phyloP scores from a whole-genome alignment of 129 eudicot species.

The Oenanthe sinensis region DNA sequence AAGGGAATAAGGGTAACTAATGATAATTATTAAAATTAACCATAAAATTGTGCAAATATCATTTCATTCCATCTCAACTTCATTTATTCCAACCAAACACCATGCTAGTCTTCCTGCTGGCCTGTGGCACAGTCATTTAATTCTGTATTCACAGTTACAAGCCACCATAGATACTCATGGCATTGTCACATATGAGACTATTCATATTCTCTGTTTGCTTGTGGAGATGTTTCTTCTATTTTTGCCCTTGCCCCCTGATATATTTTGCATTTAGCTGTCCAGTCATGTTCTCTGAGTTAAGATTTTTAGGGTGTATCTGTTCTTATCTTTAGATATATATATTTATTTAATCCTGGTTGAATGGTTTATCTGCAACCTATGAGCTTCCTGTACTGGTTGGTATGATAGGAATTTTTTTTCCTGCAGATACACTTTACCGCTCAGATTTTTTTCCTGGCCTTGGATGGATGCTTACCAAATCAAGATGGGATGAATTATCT shows the following conservation, averaged over 20 bases:
- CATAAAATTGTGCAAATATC: background rate
- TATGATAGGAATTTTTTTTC: background rate
- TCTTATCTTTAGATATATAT: background rate
- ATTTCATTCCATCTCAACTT: too few species aligned
- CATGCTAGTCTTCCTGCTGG: background rate
- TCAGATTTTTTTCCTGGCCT: slow-evolving; percentile 98
- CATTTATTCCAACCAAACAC: background rate
- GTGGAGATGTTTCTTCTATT: background rate
- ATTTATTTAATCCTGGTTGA: background rate
- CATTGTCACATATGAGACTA: background rate
- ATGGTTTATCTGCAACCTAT: background rate
- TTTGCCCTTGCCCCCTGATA: background rate
- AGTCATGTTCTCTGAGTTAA: background rate
- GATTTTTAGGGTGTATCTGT: background rate
- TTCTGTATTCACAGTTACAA: background rate
- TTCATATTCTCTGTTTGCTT: background rate
- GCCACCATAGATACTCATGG: background rate
- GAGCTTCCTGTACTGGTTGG: background rate
- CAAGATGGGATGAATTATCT: slow-evolving; percentile 91
- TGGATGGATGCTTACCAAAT: slow-evolving; percentile 93
- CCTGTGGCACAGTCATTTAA: background rate
- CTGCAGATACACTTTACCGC: slow-evolving; percentile 83
- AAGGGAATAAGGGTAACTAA: background rate
- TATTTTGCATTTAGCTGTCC: background rate
- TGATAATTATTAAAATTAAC: too few species aligned